Base-by-base conservation (phyloP, 1,284 basidiomycete species). In the Rhizoctonia solani region DNA sequence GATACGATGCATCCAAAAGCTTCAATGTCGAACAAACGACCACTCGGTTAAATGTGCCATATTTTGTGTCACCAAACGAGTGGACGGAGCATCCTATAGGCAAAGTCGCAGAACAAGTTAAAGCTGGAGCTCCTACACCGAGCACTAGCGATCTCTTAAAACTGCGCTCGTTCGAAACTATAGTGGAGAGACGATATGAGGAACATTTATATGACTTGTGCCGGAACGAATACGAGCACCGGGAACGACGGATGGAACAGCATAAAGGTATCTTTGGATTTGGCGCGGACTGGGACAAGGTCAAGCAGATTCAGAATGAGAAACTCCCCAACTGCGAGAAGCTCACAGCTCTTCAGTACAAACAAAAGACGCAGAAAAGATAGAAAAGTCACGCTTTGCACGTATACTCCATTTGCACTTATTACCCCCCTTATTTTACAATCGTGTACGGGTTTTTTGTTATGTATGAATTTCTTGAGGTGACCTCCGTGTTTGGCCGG, bases 221-320 rank as follows among this genome's bases (percentile, higher is more conserved):
- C 76, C 85, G 89, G 73, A 77, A 78, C 4, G 85, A 85, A 50
- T 69, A 86, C 65, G 86, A 90, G 70, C 76, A 79, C 69, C 87
- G 87, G 73, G 81, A 87, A 72, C 83, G 86, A 67, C 79, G 81
- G 69, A 87, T 89, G 73, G 88, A 93, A 52, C 81, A 85, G 3
- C 89, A 93, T 72, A 79, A 91, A 2, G 95, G 94, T 1, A 79
- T 96, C 72, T 93, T 97, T 75, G 95, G 94, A 1, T 80, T 95
- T 68, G 90, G 92, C 21, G 90, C 92, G 19, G 89, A 97, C 75
- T 93, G 90, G 87, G 88, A 92, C 50, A 92, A 92, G 77, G 87
- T 93, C 66, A 81, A 80, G 75, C 75, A 75, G 71, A 89, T 93
- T 68, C 83, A 88, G 63, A 76, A 76, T 29, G 87, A 91, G 79